Percentiles rank a stretch among this genome's conserved stretches.
These are phyloP conservation scores for Cyphellophora attinorum DNA, from an alignment of 2,329 filamentous ascomycete species.

Conservation along the genomic window DNA sequence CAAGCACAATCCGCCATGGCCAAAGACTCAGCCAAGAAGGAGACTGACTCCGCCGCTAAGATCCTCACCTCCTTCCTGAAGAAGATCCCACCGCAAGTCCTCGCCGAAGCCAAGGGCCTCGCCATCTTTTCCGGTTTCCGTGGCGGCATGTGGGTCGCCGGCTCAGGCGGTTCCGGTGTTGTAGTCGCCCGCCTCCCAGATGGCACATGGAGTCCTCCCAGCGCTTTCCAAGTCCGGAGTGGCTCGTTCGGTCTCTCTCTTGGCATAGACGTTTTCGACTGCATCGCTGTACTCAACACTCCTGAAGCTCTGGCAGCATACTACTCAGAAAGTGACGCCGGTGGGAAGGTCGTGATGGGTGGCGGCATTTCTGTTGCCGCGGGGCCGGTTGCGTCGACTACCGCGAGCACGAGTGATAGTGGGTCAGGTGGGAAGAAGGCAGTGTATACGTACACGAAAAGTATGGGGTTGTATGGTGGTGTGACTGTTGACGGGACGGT, in stretches of 20 bases:
- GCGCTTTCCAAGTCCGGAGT: slow-evolving; percentile 7
- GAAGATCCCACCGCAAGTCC: slow-evolving; percentile 10
- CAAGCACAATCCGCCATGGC: too few relatives aligned
- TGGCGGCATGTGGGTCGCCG: slow-evolving; percentile 10
- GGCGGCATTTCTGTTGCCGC: slow-evolving; percentile 6
- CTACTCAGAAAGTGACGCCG: too few relatives aligned
- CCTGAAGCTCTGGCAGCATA: slow-evolving; percentile 7
- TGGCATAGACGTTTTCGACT: slow-evolving; percentile 10
- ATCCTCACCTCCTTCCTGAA: too few relatives aligned
- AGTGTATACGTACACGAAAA: slow-evolving; percentile 12
- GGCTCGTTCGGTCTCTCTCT: slow-evolving; percentile 7
- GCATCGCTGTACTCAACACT: slow-evolving; percentile 13
- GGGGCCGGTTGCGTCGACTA: slow-evolving; percentile 4
- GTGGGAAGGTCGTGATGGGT: slow-evolving; percentile 5
- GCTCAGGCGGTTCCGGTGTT: slow-evolving; percentile 9
- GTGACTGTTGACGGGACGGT: slow-evolving; percentile 9
- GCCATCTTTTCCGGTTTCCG: slow-evolving; percentile 11
- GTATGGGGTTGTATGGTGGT: slow-evolving; percentile 8
- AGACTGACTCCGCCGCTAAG: too few relatives aligned
- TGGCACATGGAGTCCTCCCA: slow-evolving; percentile 10
- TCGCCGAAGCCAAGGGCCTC: slow-evolving; percentile 9
- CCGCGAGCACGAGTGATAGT: slow-evolving; percentile 1
- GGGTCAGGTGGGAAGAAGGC: slow-evolving; percentile 7
- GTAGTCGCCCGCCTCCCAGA: slow-evolving; percentile 10
- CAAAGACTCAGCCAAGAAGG: too few relatives aligned